Base-by-base conservation (phyloP, 1,284 basidiomycete species). In the Rhodotorula sp. region DNA sequence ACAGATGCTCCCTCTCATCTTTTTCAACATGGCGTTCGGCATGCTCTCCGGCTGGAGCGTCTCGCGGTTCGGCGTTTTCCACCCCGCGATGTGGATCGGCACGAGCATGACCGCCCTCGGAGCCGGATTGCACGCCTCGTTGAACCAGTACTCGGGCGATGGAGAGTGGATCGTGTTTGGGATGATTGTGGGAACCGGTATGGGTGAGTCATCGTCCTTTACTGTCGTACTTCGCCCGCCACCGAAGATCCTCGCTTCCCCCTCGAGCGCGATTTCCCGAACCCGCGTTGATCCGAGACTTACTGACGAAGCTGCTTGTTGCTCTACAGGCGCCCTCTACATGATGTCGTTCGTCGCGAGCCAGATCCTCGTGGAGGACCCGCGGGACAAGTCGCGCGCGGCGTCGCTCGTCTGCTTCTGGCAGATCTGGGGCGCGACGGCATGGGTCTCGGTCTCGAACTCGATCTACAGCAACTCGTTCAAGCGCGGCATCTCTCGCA, bases 1-100 rank as follows among this genome's bases (percentile, higher is more conserved):
- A 8, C 73, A 79, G 52, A 76, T 77, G 23, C 64, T 81, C 12
- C 77, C 80, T 0, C 73, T 80, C 61, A 77, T 81, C 66, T 67
- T 78, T 16, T 62, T 73, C 4, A 77, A 77, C 67, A 78, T 80
- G 66, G 6, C 21, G 5, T 46, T 54, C 16, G 77, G 79, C 34
- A 75, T 77, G 18, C 15, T 78, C 20, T 71, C 74, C 0, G 80
- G 80, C 15, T 70, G 64, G 15, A 58, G 73, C 21, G 77, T 78
- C 58, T 77, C 73, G 26, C 68, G 58, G n/a, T 76, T 59, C 39
- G 79, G 80, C 18, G 67, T 71, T 29, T 78, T 70, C 59, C 71
- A 77, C 6, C 72, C 70, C 5, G 60, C 62, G 23, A 72, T 72
- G 73, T 26, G 47, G 18, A 49, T 65, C 43, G 73, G 73, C 3